Evolutionary conservation across 805 yeast genomes (phyloP), one percentile per base, ranked within the genome.

Genomic region (Suhomyces sp.): DNA sequence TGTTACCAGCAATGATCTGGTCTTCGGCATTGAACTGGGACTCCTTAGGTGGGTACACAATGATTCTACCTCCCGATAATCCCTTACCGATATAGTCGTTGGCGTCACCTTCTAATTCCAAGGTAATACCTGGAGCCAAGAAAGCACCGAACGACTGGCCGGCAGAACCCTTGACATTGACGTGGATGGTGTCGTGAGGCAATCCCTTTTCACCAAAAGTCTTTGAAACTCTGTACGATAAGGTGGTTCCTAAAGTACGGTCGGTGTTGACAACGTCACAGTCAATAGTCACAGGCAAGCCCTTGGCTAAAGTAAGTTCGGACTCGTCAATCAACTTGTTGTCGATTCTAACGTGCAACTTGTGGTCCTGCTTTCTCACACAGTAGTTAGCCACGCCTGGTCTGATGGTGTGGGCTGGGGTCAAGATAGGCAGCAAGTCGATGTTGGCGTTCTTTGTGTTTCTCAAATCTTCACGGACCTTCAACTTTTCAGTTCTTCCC

Each of bases 141-240:
- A 89, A 93, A 2, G 98, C 99, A 76, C 99, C 99, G 66, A 94
- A 93, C 2, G 97, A 91, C 76, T 93, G 99, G 64, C 99, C 99
- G 25, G 99, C 99, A 52, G 92, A 86, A 58, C 99, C 99, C 65
- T 78, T 80, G 52, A 89, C 82, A 66, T 92, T 87, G 43, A 92
- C 97, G 61, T 92, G 97, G 58, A 93, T 87, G 15, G 98, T 94
- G 71, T 94, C 97, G 63, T 89, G 93, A 19, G 99, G 99, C 64
- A 93, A 78, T 33, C 97, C 96, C 56, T 82, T 77, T 64, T 92
- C 97, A 57, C 99, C 99, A 67, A 90, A 93, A 57, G 80, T 84
- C 77, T 93, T 93, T 37, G 97, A 91, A 46, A 93, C 86, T 65
- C 97, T 82, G 78, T 93, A 94, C 2, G 97, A 90, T 61, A 93